These are phyloP conservation scores for Phytophthora ramorum DNA, from an alignment of 352 stramenopile genomes.

Conservation along the genomic window DNA sequence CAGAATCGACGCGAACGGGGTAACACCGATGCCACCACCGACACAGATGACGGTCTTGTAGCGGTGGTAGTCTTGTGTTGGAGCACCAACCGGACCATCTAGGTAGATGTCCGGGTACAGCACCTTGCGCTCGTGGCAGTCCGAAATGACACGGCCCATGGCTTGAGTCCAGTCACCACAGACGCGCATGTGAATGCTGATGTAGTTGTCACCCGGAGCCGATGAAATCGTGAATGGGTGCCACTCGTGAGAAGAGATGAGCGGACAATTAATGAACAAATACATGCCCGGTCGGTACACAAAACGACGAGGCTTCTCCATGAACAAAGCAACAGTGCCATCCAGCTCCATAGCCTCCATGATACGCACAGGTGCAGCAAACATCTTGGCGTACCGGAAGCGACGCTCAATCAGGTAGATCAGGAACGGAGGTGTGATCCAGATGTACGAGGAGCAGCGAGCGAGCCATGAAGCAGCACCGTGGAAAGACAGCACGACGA, in stretches of 20 bases:
- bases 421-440: constrained; percentile 67
- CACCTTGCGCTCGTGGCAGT: constrained; percentile 69
- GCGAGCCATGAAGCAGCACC: constrained; percentile 72
- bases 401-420: constrained; percentile 78
- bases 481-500: constrained; percentile 72
- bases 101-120: constrained; percentile 78
- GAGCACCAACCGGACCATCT: constrained; percentile 76
- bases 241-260: constrained; percentile 87
- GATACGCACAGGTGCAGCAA: constrained; percentile 66
- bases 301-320: constrained; percentile 81
- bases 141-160: constrained; percentile 60
- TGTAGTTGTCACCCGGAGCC: constrained; percentile 81
- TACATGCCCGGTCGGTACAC: constrained; percentile 87
- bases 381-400: constrained; percentile 80
- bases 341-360: constrained; percentile 74
- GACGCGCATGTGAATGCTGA: constrained; percentile 82
- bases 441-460: constrained; percentile 63
- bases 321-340: constrained; percentile 73
- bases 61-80: constrained; percentile 77
- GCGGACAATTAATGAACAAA: constrained; percentile 87
- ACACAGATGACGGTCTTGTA: constrained; percentile 84
- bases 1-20: constrained; percentile 83
- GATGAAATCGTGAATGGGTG: constrained; percentile 94
- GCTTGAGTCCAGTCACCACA: constrained; percentile 79
- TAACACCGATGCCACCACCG: constrained; percentile 81